Evolutionary conservation across 805 yeast genomes (phyloP).

Genomic region (Candida corydali): DNA sequence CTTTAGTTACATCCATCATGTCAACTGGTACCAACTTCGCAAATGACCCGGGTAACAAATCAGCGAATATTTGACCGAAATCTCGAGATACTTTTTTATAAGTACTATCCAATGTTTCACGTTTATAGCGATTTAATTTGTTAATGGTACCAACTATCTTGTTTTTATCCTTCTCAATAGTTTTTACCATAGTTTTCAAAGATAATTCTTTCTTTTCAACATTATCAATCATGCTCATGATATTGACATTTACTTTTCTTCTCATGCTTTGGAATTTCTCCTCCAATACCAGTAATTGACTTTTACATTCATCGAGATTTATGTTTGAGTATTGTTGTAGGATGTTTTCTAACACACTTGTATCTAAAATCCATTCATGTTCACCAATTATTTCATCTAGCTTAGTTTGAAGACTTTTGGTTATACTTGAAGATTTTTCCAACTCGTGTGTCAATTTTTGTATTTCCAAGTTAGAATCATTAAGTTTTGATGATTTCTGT

Average conservation of each 20-base stretch:
- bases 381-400: constrained; percentile 47
- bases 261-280: constrained; percentile 66
- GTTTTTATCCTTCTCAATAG: constrained; percentile 82
- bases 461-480: constrained; percentile 45
- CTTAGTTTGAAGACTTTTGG: constrained; percentile 30
- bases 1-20: constrained; percentile 79
- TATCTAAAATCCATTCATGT: constrained; percentile 72
- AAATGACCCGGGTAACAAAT: constrained; percentile 81
- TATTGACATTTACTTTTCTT: constrained; percentile 77
- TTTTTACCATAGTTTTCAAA: constrained; percentile 72
- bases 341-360: constrained; percentile 49
- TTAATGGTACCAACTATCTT: constrained; percentile 86
- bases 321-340: constrained; percentile 57
- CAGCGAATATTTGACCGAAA: constrained; percentile 87
- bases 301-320: constrained; percentile 34
- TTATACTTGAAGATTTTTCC: constrained; percentile 41
- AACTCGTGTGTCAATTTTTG: constrained; percentile 55
- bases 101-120: constrained; percentile 75
- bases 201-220: constrained; percentile 84
- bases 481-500: constrained; percentile 39
- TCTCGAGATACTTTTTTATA: constrained; percentile 85
- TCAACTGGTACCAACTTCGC: constrained; percentile 85
- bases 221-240: constrained; percentile 87
- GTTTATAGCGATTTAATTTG: constrained; percentile 79
- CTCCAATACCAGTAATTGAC: constrained; percentile 50